Evolutionary conservation across 495 filamentous ascomycete species (phyloP).

Genomic region (Aspergillus coremiiformis): DNA sequence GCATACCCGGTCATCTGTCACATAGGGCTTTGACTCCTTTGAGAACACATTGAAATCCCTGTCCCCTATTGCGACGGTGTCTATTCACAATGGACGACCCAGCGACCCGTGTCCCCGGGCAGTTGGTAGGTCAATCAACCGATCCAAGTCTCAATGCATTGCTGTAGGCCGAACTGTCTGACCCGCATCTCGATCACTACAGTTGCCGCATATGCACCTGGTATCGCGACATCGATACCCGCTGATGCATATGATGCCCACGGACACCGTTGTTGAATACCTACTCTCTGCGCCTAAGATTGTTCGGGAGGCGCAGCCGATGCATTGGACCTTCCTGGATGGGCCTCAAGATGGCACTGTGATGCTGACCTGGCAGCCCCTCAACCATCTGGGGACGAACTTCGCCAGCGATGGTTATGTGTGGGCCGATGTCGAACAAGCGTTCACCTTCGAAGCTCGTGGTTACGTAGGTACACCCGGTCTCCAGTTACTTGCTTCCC

Average conservation of each 20-base stretch:
- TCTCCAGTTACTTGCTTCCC: background rate
- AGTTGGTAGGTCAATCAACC: constrained; percentile 44
- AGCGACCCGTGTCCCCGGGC: constrained; percentile 52
- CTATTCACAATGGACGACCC: constrained; percentile 54
- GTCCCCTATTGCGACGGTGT: constrained; percentile 7
- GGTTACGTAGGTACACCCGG: constrained; percentile 57
- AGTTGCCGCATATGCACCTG: constrained; percentile 84
- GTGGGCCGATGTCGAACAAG: constrained; percentile 74
- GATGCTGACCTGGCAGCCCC: constrained; percentile 80
- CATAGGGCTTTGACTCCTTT: background rate
- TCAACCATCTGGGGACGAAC: constrained; percentile 52
- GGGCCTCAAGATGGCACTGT: constrained; percentile 72
- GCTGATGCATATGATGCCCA: constrained; percentile 53
- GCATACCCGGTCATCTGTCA: constrained; percentile 3
- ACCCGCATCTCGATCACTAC: background rate
- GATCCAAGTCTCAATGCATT: constrained; percentile 1
- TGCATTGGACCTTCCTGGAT: constrained; percentile 88
- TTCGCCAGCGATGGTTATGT: constrained; percentile 88
- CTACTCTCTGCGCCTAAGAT: constrained; percentile 73
- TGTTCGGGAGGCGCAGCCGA: constrained; percentile 63
- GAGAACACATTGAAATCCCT: constrained; percentile 13
- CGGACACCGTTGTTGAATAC: constrained; percentile 66
- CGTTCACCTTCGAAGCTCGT: constrained; percentile 58
- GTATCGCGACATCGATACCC: constrained; percentile 72
- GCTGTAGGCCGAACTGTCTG: background rate